These are phyloP conservation scores for Acrodontium crateriforme DNA, from an alignment of 2,329 filamentous ascomycete genomes.

Conservation along the genomic window DNA sequence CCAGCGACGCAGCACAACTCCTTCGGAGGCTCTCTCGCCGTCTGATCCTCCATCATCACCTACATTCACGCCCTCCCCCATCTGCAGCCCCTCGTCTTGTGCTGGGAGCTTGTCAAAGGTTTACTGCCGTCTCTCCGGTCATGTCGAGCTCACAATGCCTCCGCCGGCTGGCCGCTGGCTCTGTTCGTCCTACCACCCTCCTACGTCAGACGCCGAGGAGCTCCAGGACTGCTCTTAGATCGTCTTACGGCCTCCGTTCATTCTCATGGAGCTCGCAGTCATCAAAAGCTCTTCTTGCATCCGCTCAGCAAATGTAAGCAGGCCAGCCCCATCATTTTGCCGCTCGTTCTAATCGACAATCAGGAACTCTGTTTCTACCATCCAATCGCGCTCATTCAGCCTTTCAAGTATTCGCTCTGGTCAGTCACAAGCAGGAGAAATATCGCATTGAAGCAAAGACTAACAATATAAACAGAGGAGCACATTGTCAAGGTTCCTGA, in stretches of 20 bases:
- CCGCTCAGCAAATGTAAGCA: too few relatives aligned
- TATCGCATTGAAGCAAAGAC: slow-evolving; percentile 1
- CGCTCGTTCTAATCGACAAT: too few relatives aligned
- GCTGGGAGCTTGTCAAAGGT: slow-evolving; percentile 15
- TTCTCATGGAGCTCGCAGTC: slow-evolving; percentile 10
- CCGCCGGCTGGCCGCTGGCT: slow-evolving; percentile 20
- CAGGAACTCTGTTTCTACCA: slow-evolving; percentile 16
- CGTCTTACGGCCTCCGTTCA: slow-evolving; percentile 10
- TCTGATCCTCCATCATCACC: too few relatives aligned
- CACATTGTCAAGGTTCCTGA: slow-evolving; percentile 83
- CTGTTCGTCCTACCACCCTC: slow-evolving; percentile 13
- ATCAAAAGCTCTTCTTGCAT: slow-evolving; percentile 10
- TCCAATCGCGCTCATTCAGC: slow-evolving; percentile 21
- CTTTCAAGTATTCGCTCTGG: slow-evolving; percentile 21
- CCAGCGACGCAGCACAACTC: too few relatives aligned
- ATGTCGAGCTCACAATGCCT: slow-evolving; percentile 27
- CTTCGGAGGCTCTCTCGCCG: too few relatives aligned
- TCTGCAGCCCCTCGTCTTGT: too few relatives aligned
- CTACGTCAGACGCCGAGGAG: slow-evolving; percentile 15
- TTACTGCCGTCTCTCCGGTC: slow-evolving; percentile 14
- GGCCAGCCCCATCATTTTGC: too few relatives aligned
- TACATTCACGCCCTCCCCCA: too few relatives aligned
- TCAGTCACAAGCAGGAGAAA: slow-evolving; percentile 6
- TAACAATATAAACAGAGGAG: slow-evolving; percentile 43
- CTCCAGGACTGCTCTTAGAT: slow-evolving; percentile 13